phyloP scores from a whole-genome alignment of 1,284 basidiomycete species.

The Cystobasidiaceae sp. region DNA sequence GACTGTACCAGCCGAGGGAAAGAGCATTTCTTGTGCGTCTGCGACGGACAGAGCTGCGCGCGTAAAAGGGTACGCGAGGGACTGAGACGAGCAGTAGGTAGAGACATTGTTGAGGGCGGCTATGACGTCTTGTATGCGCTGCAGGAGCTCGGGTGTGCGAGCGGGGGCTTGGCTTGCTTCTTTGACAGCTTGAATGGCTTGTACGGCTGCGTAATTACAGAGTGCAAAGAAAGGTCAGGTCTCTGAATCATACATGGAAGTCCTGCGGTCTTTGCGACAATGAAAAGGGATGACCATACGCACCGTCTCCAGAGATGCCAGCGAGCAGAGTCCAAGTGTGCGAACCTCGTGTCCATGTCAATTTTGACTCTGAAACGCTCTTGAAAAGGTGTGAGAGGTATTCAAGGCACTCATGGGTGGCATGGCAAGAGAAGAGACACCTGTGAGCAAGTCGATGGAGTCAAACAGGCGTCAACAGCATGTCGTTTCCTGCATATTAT shows the following conservation, averaged over 20 bases:
- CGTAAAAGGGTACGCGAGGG: not conserved
- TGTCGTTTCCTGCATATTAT: no score
- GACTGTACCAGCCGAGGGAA: no score
- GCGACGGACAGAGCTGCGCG: not conserved
- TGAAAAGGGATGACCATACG: not conserved
- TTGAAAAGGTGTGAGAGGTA: not conserved
- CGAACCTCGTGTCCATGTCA: not conserved
- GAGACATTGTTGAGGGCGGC: no score
- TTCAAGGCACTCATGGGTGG: not conserved
- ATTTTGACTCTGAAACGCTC: not conserved
- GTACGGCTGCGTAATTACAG: no score
- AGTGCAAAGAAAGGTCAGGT: no score
- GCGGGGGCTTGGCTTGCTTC: not conserved
- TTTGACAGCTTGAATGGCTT: slow-evolving; percentile 1
- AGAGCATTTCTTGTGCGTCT: not conserved
- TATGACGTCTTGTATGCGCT: not conserved
- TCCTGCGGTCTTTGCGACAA: no score
- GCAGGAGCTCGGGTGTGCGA: not conserved
- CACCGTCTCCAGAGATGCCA: not conserved
- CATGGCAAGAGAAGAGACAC: not conserved
- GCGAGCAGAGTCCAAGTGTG: not conserved
- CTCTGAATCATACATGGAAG: no score
- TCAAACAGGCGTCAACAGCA: no score
- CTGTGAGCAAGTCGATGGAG: no score
- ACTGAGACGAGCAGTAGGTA: not conserved